These are phyloP conservation scores for Paramecium sonneborni DNA, from an alignment of 73 alveolate species.

Conservation along the genomic window DNA sequence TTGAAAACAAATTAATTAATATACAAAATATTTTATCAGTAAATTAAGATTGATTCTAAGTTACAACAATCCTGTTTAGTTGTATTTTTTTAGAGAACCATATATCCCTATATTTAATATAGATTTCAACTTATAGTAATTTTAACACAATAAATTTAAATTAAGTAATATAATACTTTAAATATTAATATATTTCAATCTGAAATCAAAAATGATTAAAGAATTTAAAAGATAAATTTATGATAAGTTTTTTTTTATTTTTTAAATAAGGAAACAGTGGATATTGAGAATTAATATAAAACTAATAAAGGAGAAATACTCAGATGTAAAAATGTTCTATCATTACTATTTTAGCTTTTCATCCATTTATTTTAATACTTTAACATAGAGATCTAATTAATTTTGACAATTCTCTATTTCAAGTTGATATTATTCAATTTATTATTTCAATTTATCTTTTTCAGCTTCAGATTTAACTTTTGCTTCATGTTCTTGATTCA, in stretches of 20 bases:
- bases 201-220: no score
- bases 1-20: background rate
- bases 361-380: constrained; percentile 49
- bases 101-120: no score
- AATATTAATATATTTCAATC: no score
- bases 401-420: constrained; percentile 32
- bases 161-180: no score
- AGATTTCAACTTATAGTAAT: background rate
- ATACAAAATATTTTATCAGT: background rate
- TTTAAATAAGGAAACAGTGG: background rate
- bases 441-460: background rate
- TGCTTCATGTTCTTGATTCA: constrained; percentile 43
- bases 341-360: constrained; percentile 30
- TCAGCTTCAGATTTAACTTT: constrained; percentile 19
- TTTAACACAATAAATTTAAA: background rate
- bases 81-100: no score
- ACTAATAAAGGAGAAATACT: background rate
- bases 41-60: background rate
- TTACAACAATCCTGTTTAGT: background rate
- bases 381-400: constrained; percentile 48
- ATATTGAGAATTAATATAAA: no score
- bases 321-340: background rate
- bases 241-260: no score
- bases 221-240: no score
- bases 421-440: constrained; percentile 31